Conservation (phyloP, 139 green algal genomes). For the Asterochloris sp. region DNA sequence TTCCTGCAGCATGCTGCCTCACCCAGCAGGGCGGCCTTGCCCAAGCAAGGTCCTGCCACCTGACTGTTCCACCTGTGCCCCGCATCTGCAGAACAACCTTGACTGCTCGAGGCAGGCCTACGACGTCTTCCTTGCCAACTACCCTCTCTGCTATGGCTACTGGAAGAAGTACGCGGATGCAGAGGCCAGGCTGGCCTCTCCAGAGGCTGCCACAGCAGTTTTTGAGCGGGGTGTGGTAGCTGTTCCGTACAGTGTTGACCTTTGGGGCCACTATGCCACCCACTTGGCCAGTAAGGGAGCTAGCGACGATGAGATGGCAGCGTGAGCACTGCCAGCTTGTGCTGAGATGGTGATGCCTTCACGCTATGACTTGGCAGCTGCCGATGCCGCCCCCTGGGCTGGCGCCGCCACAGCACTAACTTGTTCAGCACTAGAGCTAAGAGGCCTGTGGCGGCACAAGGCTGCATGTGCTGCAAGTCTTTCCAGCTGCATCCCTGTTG, state of each 20-base stretch:
- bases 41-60: no score
- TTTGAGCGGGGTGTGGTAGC: slow-evolving; percentile 65
- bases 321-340: slow-evolving; percentile 28
- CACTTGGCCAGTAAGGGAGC: slow-evolving; percentile 37
- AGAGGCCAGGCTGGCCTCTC: slow-evolving; percentile 34
- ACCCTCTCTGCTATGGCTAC: slow-evolving; percentile 85
- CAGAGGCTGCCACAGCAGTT: slow-evolving; percentile 45
- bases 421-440: no score
- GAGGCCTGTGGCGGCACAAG: no score
- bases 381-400: no score
- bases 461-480: no score
- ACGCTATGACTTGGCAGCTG: no score
- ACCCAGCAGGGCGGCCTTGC: no score
- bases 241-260: slow-evolving; percentile 68
- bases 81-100: slow-evolving; percentile 53
- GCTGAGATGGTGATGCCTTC: no score
- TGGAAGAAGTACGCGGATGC: slow-evolving; percentile 89
- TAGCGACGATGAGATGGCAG: slow-evolving; percentile 39
- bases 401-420: no score
- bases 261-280: slow-evolving; percentile 67
- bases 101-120: slow-evolving; percentile 52
- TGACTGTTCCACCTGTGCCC: no score
- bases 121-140: slow-evolving; percentile 72
- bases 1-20: background rate
- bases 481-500: no score